Conservation (phyloP, 345 rosid species). For the Linum tenue region DNA sequence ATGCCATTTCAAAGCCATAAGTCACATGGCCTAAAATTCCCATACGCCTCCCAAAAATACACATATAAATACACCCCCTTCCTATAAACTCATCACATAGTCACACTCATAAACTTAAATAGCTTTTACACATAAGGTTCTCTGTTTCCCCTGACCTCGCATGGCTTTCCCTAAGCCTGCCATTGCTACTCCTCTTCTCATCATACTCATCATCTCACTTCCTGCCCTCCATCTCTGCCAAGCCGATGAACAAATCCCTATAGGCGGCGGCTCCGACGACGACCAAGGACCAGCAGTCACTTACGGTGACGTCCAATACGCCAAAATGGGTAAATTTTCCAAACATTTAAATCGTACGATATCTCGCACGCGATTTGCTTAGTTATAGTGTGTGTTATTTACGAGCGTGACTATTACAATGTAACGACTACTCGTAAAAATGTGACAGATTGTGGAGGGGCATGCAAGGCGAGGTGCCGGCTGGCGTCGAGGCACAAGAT, state of each 20-base stretch:
- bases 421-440: neutral
- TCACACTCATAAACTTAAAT: too few relatives aligned
- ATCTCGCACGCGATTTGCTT: neutral
- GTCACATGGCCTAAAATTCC: too few relatives aligned
- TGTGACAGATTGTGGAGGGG: conserved; percentile 30
- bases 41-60: too few relatives aligned
- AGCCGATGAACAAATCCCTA: conserved; percentile 17
- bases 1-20: too few relatives aligned
- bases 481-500: conserved; percentile 43
- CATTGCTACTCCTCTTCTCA: conserved; percentile 27
- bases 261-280: too few relatives aligned
- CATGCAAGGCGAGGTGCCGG: conserved; percentile 41
- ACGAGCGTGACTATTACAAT: neutral
- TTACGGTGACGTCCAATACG: too few relatives aligned
- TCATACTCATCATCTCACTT: conserved; percentile 29
- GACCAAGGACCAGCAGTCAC: too few relatives aligned
- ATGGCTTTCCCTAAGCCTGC: conserved; percentile 39
- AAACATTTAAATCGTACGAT: neutral
- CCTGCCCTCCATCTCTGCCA: conserved; percentile 32
- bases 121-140: too few relatives aligned
- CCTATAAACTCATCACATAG: too few relatives aligned
- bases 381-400: too few relatives aligned
- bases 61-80: too few relatives aligned
- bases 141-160: neutral
- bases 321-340: conserved; percentile 12